Base-by-base conservation (phyloP, 2,329 filamentous ascomycete genomes). In the Plenodomus lindquistii region DNA sequence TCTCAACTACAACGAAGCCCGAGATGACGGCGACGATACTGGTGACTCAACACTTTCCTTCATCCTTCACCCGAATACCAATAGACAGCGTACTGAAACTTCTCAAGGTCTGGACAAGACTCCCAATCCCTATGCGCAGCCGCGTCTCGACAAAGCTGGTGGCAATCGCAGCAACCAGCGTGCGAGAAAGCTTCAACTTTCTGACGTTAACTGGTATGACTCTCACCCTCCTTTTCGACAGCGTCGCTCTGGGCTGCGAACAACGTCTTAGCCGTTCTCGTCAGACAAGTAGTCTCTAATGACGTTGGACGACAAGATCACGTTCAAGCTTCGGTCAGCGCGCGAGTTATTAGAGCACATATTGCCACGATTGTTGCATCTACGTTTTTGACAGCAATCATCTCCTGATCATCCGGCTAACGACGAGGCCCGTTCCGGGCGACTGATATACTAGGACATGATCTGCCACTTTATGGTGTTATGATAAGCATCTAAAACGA, bases 171-270 rank as follows among this genome's bases (percentile, higher is more conserved):
- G 82, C 66, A 86, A 87, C 50, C 91, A 96, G 72, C 87, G 92
- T 56, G 86, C 89, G 49, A 85, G 94, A 65, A 96, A 96, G 74
- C 79, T 99, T 52, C 93, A 97, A 71, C 83, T 97, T 50, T 96
- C 91, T 74, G 94, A 99, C 74, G 90, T 99, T 72, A 93, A 99
- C 74, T 99, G 94, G 94, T 97, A 93, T 78, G 79, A 44, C 36
- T 56, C 60, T 50, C 59, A 46, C 54, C 60, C 48, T 41, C 57
- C 57, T 52, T 52, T 52, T 46, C 49, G 45, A 42, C 49, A 60
- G 44, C 51, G 38, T 54, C 37, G 44, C 37, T 42, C 40, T 53
- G 42, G 43, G 22, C 40, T 45, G 51, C 37, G 46, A 41, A 44
- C 39, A 40, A 41, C 34, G 35, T 52, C 40, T 38, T 21, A 4